Conservation (phyloP, 2,329 filamentous ascomycete genomes). For the Ophiosphaerella korrae region DNA sequence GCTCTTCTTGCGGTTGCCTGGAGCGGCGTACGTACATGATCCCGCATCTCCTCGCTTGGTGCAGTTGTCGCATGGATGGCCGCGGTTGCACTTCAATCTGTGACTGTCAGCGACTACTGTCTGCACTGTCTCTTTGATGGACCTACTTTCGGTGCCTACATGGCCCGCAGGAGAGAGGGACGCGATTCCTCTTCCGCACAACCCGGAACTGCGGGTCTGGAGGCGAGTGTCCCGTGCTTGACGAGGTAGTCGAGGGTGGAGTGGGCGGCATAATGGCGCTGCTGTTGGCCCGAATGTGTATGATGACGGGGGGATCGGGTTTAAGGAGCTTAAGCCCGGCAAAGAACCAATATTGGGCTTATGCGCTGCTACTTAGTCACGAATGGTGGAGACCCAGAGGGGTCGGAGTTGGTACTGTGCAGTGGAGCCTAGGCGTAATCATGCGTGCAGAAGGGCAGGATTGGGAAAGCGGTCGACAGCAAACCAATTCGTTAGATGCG, state of each 20-base stretch:
- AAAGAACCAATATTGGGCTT: constrained; percentile 7
- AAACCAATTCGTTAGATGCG: constrained; percentile 14
- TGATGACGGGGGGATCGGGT: constrained; percentile 19
- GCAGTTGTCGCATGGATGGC: constrained; percentile 91
- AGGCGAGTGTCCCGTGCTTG: constrained; percentile 77
- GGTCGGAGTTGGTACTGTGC: constrained; percentile 8
- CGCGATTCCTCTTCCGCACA: constrained; percentile 87
- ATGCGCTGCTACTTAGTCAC: constrained; percentile 4
- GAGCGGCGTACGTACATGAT: constrained; percentile 81
- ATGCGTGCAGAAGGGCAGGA: constrained; percentile 7
- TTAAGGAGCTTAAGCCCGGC: constrained; percentile 34
- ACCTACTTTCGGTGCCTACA: constrained; percentile 87
- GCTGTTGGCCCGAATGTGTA: neutral
- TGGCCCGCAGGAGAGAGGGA: constrained; percentile 88
- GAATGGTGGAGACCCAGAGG: neutral
- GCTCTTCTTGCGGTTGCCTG: constrained; percentile 73
- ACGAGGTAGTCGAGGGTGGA: constrained; percentile 77
- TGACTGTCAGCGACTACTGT: constrained; percentile 21
- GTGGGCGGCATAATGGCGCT: constrained; percentile 70
- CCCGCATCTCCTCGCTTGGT: constrained; percentile 81
- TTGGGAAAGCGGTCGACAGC: constrained; percentile 21
- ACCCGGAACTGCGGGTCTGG: constrained; percentile 86
- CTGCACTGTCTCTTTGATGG: constrained; percentile 21
- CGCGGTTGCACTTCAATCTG: constrained; percentile 89
- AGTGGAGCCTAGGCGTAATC: constrained; percentile 9